These are phyloP conservation scores for Cladosporium halotolerans DNA, from an alignment of 2,329 filamentous ascomycete genomes.

Conservation along the genomic window DNA sequence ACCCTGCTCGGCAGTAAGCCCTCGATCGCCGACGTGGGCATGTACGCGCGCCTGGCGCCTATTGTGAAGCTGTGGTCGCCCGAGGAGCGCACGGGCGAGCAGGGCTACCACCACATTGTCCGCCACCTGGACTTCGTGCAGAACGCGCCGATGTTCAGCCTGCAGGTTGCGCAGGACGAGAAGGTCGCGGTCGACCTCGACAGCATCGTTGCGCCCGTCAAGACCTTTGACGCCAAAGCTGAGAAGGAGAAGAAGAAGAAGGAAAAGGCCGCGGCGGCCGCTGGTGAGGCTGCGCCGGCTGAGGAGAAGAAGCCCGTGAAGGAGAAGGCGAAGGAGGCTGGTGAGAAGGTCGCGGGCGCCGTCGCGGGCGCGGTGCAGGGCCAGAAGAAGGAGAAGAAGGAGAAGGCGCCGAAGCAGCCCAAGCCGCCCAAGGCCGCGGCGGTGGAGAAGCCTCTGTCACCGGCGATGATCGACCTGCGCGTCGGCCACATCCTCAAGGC, in stretches of 20 bases:
- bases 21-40: conserved; percentile 75
- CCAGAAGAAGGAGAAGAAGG: conserved; percentile 43
- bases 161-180: conserved; percentile 56
- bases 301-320: conserved; percentile 42
- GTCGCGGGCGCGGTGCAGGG: conserved; percentile 36
- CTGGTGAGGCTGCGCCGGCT: conserved; percentile 40
- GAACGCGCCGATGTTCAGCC: conserved; percentile 66
- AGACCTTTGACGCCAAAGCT: conserved; percentile 81
- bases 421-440: conserved; percentile 60
- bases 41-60: conserved; percentile 73
- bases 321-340: conserved; percentile 42
- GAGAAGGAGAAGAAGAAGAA: conserved; percentile 97
- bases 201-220: conserved; percentile 80
- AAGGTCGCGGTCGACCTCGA: conserved; percentile 71
- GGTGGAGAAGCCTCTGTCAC: conserved; percentile 69
- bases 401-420: conserved; percentile 84
- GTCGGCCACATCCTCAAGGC: conserved; percentile 97
- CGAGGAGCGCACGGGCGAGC: conserved; percentile 83
- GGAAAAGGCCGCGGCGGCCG: conserved; percentile 65
- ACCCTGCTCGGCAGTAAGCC: conserved; percentile 87
- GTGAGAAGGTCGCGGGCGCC: conserved; percentile 44
- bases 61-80: conserved; percentile 71
- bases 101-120: conserved; percentile 85
- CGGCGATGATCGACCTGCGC: conserved; percentile 83
- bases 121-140: conserved; percentile 92